Conservation (phyloP, 805 yeast genomes). For the Groenewaldozyma tartarivorans region DNA sequence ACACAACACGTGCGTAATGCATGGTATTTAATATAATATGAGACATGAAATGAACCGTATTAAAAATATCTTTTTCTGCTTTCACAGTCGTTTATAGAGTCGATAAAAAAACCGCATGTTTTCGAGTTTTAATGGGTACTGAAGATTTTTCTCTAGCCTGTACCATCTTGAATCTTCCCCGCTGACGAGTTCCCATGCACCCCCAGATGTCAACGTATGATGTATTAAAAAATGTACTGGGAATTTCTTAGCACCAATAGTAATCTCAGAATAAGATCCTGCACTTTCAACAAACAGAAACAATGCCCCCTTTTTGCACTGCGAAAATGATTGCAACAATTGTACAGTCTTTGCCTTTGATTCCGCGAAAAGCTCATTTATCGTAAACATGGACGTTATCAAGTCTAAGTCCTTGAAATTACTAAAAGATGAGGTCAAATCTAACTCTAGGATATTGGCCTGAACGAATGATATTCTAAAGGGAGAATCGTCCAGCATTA, state of each 20-base stretch:
- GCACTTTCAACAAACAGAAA: slow-evolving; percentile 78
- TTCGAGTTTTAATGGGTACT: slow-evolving; percentile 63
- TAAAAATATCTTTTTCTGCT: slow-evolving; percentile 5
- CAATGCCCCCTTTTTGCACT: slow-evolving; percentile 48
- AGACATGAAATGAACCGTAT: too few relatives aligned
- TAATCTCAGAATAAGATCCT: slow-evolving; percentile 76
- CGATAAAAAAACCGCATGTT: slow-evolving; percentile 83
- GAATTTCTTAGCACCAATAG: slow-evolving; percentile 64
- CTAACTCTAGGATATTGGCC: slow-evolving; percentile 13
- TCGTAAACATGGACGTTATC: slow-evolving; percentile 71
- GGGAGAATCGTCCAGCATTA: slow-evolving; percentile 1
- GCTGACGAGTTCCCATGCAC: slow-evolving; percentile 58
- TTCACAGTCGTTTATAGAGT: slow-evolving; percentile 45
- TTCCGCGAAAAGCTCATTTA: slow-evolving; percentile 74
- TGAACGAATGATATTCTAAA: slow-evolving; percentile 1
- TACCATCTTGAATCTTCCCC: slow-evolving; percentile 78
- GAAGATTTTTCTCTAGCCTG: slow-evolving; percentile 43
- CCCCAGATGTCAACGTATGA: slow-evolving; percentile 53
- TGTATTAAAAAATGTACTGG: slow-evolving; percentile 78
- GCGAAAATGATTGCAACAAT: slow-evolving; percentile 45
- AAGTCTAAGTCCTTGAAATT: slow-evolving; percentile 32
- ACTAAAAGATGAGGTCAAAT: slow-evolving; percentile 19
- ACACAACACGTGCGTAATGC: too few relatives aligned
- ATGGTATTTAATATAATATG: too few relatives aligned
- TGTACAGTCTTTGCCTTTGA: slow-evolving; percentile 52